Evolutionary conservation across 2,329 filamentous ascomycete genomes (phyloP).

Genomic region (Hypoxylon sp.): DNA sequence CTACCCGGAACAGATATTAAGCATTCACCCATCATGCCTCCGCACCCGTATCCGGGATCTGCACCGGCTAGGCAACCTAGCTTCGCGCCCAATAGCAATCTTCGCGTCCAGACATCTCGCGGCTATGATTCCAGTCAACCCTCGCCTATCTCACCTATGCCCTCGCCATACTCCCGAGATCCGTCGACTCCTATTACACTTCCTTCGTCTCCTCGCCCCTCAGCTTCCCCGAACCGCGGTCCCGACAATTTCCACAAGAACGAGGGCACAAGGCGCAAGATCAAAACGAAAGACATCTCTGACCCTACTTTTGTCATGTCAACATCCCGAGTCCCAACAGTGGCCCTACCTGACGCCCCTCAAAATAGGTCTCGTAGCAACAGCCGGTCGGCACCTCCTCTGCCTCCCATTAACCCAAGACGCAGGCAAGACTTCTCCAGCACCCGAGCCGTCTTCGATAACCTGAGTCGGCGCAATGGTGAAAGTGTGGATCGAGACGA

Average conservation of each 20-base stretch:
- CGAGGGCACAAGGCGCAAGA: constrained; percentile 59
- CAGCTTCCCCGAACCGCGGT: constrained; percentile 51
- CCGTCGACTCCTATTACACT: constrained; percentile 55
- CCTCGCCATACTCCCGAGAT: constrained; percentile 56
- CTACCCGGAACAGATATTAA: constrained; percentile 65
- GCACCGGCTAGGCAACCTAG: constrained; percentile 44
- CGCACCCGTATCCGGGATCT: constrained; percentile 57
- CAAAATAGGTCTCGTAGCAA: constrained; percentile 55
- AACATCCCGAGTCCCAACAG: constrained; percentile 62
- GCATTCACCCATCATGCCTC: constrained; percentile 64
- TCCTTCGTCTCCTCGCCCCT: constrained; percentile 55
- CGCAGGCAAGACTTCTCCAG: constrained; percentile 59
- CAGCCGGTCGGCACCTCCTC: constrained; percentile 63
- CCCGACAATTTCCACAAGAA: constrained; percentile 50
- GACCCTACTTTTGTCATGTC: constrained; percentile 65
- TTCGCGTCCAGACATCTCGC: constrained; percentile 54
- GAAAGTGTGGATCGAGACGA: constrained; percentile 62
- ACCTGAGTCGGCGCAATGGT: constrained; percentile 55
- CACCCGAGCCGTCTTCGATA: constrained; percentile 59
- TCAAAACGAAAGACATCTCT: constrained; percentile 65
- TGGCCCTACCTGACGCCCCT: constrained; percentile 57
- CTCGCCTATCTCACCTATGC: constrained; percentile 63
- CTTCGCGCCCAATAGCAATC: constrained; percentile 53
- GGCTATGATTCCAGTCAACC: constrained; percentile 59
- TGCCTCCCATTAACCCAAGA: constrained; percentile 73